phyloP scores from a whole-genome alignment of 176 grass and related monocot genomes.

The Oryza punctata region DNA sequence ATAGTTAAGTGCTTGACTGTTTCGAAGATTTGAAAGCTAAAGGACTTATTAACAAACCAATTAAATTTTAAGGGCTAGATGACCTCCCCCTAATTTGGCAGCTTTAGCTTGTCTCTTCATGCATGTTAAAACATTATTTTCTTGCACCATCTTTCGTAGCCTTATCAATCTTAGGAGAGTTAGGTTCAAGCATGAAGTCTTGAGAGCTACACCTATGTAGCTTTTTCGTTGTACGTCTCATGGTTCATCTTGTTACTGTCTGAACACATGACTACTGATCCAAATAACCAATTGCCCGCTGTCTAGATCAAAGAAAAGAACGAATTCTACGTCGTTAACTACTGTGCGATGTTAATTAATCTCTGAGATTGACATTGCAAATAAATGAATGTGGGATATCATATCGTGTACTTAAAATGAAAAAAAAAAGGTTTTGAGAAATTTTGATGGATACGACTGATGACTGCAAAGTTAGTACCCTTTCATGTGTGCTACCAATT shows the following conservation, averaged over 20 bases:
- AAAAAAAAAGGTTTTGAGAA: neutral
- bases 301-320: conserved; percentile 14
- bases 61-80: conserved; percentile 22
- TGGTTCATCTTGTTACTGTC: conserved; percentile 34
- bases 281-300: conserved; percentile 2
- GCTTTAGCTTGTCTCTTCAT: conserved; percentile 20
- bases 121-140: conserved; percentile 35
- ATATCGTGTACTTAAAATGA: neutral
- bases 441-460: neutral
- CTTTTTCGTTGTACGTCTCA: conserved; percentile 21
- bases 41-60: conserved; percentile 33
- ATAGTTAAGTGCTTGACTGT: conserved; percentile 50
- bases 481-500: neutral
- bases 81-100: conserved; percentile 26
- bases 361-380: neutral
- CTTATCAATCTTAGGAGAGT: conserved; percentile 21
- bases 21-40: conserved; percentile 38
- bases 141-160: conserved; percentile 35
- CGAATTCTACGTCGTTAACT: neutral
- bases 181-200: conserved; percentile 34
- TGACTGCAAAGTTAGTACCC: neutral
- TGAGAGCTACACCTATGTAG: conserved; percentile 41
- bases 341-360: neutral
- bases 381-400: neutral
- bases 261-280: conserved; percentile 24